A percentile compares a stretch with the other conserved stretches of the same genome.
phyloP scores from a whole-genome alignment of 352 stramenopile species.

The Globisporangium radiosum region DNA sequence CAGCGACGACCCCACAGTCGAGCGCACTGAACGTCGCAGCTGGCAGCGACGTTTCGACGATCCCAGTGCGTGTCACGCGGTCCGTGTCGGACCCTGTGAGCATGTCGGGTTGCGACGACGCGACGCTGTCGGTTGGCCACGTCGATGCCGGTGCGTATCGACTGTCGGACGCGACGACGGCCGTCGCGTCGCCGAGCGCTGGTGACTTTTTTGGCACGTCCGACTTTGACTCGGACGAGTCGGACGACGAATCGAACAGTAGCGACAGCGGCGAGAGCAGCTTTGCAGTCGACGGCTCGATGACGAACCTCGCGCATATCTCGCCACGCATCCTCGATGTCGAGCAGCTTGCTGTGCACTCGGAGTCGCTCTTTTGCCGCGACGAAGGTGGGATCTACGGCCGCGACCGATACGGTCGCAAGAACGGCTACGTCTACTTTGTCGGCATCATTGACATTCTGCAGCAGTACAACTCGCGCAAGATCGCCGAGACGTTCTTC shows the following conservation, averaged over 20 bases:
- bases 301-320: constrained; percentile 21
- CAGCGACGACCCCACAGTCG: not conserved
- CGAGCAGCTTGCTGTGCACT: constrained; percentile 29
- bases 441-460: constrained; percentile 92
- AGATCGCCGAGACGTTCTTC: constrained; percentile 88
- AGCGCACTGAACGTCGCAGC: not conserved
- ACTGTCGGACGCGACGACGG: constrained; percentile 10
- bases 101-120: too few relatives aligned
- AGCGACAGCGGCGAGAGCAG: constrained; percentile 24
- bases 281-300: constrained; percentile 10
- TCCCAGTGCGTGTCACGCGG: constrained; percentile 18
- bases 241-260: constrained; percentile 29
- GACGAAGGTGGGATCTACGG: constrained; percentile 71
- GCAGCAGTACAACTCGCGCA: constrained; percentile 91
- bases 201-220: constrained; percentile 29
- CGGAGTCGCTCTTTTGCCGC: constrained; percentile 67
- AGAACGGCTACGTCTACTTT: constrained; percentile 87
- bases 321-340: constrained; percentile 52
- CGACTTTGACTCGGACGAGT: constrained; percentile 16
- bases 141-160: not conserved
- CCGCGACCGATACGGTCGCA: constrained; percentile 43
- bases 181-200: constrained; percentile 6
- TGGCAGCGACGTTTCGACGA: not conserved
- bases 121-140: constrained; percentile 4
- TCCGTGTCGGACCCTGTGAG: constrained; percentile 21